These are phyloP conservation scores for Sergeia podlipaevii DNA, from an alignment of 208 protist genomes.

Conservation along the genomic window DNA sequence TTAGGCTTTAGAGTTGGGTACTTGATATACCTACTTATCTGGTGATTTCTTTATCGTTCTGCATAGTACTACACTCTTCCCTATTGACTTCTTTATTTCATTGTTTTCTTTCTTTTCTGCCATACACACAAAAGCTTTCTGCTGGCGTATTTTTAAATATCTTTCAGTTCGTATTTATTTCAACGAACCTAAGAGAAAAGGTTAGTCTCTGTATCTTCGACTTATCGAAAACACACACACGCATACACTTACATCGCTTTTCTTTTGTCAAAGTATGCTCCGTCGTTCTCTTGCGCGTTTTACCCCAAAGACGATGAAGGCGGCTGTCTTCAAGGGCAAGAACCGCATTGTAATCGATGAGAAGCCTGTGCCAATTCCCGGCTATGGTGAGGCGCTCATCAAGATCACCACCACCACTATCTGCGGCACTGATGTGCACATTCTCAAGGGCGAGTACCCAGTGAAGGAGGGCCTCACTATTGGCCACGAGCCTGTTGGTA, in stretches of 20 bases:
- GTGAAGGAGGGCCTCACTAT: conserved; percentile 18
- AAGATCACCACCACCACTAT: conserved; percentile 36
- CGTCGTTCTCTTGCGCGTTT: conserved; percentile 4
- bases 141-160: no score
- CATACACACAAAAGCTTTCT: no score
- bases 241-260: no score
- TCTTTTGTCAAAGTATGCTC: no score
- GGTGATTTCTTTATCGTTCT: no score
- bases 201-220: not conserved
- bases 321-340: conserved; percentile 26
- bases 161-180: no score
- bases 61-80: no score
- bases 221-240: not conserved
- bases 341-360: conserved; percentile 19
- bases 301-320: conserved; percentile 24
- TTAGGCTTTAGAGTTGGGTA: no score
- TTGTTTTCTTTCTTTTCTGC: no score
- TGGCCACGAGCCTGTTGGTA: conserved; percentile 29
- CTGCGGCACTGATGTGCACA: conserved; percentile 30
- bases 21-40: no score
- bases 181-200: not conserved
- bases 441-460: conserved; percentile 23
- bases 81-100: no score
- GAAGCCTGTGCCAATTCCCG: conserved; percentile 22
- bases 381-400: conserved; percentile 24